A percentile compares a stretch with the other conserved stretches of the same genome.
These are phyloP conservation scores for Rubus idaeus DNA, from an alignment of 306 rosid genomes.

Conservation along the genomic window DNA sequence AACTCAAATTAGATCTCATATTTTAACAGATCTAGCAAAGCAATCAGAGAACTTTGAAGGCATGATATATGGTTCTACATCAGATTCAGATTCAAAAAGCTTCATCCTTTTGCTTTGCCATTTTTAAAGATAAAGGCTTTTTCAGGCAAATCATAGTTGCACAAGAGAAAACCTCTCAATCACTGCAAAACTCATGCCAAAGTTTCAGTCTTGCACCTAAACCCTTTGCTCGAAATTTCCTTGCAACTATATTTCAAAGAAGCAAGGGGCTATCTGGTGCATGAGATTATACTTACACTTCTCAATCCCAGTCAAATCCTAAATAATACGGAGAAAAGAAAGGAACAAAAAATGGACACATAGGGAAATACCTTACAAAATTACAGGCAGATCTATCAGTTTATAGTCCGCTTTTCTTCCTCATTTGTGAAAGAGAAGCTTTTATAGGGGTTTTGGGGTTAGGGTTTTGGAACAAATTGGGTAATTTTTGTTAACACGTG, in stretches of 20 bases:
- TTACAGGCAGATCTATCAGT: not conserved
- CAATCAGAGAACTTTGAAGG: constrained; percentile 64
- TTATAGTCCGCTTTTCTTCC: not conserved
- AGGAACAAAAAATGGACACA: not conserved
- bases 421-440: not conserved
- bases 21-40: constrained; percentile 14
- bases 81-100: constrained; percentile 29
- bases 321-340: no score
- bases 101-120: constrained; percentile 37
- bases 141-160: constrained; percentile 19
- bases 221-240: constrained; percentile 47
- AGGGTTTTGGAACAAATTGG: constrained; percentile 21
- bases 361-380: not conserved
- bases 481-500: constrained; percentile 3
- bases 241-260: constrained; percentile 29
- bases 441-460: constrained; percentile 13
- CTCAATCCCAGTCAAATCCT: not conserved
- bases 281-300: not conserved
- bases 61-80: constrained; percentile 36
- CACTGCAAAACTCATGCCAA: constrained; percentile 31
- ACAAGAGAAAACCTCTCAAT: constrained; percentile 6
- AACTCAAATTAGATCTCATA: not conserved
- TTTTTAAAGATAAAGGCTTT: not conserved
- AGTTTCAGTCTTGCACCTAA: constrained; percentile 40
- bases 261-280: constrained; percentile 55